Evolutionary conservation across 192 early-diverging fungal species (phyloP), one percentile per base, ranked within the genome.

Genomic region (Spizellomyces punctatus): DNA sequence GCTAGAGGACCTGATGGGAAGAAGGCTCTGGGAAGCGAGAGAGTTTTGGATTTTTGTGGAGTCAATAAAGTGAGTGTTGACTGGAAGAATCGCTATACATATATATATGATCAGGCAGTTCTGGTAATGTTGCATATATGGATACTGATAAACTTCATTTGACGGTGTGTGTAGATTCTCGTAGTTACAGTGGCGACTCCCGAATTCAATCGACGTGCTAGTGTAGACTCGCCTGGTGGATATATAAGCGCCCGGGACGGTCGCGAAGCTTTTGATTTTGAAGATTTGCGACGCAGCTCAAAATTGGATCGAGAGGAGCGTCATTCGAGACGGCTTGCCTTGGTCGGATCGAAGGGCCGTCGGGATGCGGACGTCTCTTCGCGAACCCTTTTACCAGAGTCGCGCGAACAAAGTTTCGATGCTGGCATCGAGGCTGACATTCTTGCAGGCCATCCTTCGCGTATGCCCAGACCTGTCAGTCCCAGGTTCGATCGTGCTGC

Each of bases 31-130:
- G 75, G 68, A 27, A 66, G 59, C n/a, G 67, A 80, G 17, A 72
- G 69, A 46, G 72, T 80, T 12, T 69, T 80, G 57, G 56, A 63
- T 42, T 64, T 80, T 0, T 80, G 79, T 64, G 72, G 73, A 42
- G 71, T 67, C 17, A 76, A 76, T 64, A 80, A 76, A 71, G 77
- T 79, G 56, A 17, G 6, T 71, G 14, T 27, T 56, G 54, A 19
- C 22, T 56, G 54, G n/a, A 7, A 7, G 54, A 56, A 56, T 56
- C 54, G 27, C 27, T 36, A 36, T 3, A 36, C 3, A 36, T 36
- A 36, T 36, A 36, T 3, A 36, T 36, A 36, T 64, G 41, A 27
- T 1, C 27, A 46, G 17, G 17, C 22, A 9, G 52, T n/a, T 16
- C 52, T 16, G 17, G 52, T 16, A 54, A 3, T n/a, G 17, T 0